A percentile compares a stretch with the other conserved stretches of the same genome.
Evolutionary conservation across 106 monocot species (phyloP).

Genomic region (Dioscorea alata): DNA sequence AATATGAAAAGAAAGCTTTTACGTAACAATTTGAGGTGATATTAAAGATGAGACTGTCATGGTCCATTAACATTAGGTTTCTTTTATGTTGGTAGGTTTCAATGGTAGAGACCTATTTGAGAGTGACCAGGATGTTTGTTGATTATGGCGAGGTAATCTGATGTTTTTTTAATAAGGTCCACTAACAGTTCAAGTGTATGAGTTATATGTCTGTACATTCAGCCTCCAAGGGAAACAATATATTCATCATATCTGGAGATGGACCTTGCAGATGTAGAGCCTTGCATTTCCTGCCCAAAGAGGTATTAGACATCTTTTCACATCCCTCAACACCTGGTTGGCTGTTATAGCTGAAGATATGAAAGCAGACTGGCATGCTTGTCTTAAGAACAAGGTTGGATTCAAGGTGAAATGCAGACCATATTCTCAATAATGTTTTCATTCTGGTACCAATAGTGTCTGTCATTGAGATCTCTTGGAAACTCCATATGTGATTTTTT

Average conservation of each 20-base stretch:
- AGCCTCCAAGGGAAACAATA: slow-evolving; percentile 66
- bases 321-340: no score
- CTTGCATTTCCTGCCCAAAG: slow-evolving; percentile 84
- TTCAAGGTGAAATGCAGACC: slow-evolving; percentile 53
- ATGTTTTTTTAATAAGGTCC: not conserved
- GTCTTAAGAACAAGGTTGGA: slow-evolving; percentile 77
- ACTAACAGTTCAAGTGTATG: not conserved
- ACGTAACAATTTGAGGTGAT: no score
- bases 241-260: slow-evolving; percentile 82
- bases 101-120: slow-evolving; percentile 87
- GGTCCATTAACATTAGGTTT: no score
- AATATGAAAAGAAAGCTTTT: no score
- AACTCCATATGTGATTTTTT: no score
- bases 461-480: not conserved
- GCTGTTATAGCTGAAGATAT: slow-evolving; percentile 66
- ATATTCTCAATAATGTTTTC: not conserved
- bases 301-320: slow-evolving; percentile 24
- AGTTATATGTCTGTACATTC: not conserved
- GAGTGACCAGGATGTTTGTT: slow-evolving; percentile 95
- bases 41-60: no score
- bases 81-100: slow-evolving; percentile 33
- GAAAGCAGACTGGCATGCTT: slow-evolving; percentile 82
- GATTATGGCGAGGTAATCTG: slow-evolving; percentile 75
- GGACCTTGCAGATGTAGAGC: slow-evolving; percentile 55
- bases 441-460: not conserved